Evolutionary conservation across 768 basidiomycete genomes (phyloP), one percentile per base, ranked within the genome.

Genomic region (Boletus subparvulus): DNA sequence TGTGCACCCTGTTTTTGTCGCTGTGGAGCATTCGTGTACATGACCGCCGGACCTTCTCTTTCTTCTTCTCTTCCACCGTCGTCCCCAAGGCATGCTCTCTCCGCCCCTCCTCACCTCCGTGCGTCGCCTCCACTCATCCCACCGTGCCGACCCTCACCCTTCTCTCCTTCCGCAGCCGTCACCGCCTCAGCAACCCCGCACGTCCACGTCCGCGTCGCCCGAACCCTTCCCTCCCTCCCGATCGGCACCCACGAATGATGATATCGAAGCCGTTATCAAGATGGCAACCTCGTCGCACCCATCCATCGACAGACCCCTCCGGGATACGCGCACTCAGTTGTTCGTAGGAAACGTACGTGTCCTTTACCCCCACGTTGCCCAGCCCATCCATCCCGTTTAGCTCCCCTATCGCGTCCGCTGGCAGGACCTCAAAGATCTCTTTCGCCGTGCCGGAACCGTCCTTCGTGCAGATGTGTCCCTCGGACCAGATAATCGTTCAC

Each of bases 351-450:
- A 99, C 73, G 94, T 95, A 73, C 59, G 88, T 77, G 7, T 17
- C 33, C 19, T 57, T 39, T 24, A 11, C 40, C 16, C 44, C 40
- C 53, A n/a, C 54, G 24, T 47, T 41, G 49, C 55, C 1, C 37
- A 16, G 28, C 46, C 32, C 28, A 52, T 42, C 19, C 45, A n/a
- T 41, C 28, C 13, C 12, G n/a, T 52, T 35, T 64, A 95, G 94
- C 83, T 99, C 26, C 97, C 97, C 0, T 98, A 96, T 74, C 82
- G 96, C 58, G 95, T 98, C 39, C 86, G 97, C 53, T 99, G 97
- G 97, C 97, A 99, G 77, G 97, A 99, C 76, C 83, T 99, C 60
- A 98, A 99, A 65, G 96, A 99, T 71, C 84, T 99, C 50, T 98
- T 99, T 73, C 85, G 96, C 37, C 90, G 92, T 61, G 92, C 96